phyloP scores from a whole-genome alignment of 1,284 basidiomycete species.

The Wolfiporia cocos region DNA sequence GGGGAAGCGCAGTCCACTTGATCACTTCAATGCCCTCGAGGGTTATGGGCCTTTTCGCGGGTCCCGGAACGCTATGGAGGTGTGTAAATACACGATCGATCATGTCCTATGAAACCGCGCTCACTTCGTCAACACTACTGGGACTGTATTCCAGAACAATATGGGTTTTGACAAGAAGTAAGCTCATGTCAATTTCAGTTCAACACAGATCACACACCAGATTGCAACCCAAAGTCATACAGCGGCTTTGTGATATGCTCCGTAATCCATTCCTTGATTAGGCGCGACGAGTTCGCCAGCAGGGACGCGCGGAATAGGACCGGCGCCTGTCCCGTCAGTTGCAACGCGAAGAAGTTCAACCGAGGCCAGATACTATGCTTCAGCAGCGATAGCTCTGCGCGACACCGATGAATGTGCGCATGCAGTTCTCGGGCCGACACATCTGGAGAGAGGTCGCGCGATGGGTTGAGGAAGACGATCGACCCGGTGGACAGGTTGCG shows the following conservation, averaged over 20 bases:
- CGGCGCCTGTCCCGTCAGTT: constrained; percentile 22
- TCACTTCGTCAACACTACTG: constrained; percentile 22
- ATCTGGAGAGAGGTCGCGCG: constrained; percentile 6
- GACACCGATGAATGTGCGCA: constrained; percentile 21
- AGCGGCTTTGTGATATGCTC: constrained; percentile 19
- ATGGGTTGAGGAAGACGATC: constrained; percentile 19
- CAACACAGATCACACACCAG: constrained; percentile 12
- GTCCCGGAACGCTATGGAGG: constrained; percentile 25
- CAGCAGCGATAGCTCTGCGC: constrained; percentile 21
- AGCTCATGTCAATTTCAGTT: background rate
- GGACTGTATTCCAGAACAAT: constrained; percentile 8
- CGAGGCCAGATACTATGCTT: constrained; percentile 24
- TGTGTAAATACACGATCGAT: too few species aligned
- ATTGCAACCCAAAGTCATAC: constrained; percentile 14
- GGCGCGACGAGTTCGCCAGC: constrained; percentile 12
- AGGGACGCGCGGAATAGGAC: constrained; percentile 20
- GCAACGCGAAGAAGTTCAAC: constrained; percentile 19
- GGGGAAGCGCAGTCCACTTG: constrained; percentile 25
- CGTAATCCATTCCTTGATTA: constrained; percentile 14
- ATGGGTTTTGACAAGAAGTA: background rate
- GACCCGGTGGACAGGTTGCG: constrained; percentile 22
- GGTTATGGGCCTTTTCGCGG: constrained; percentile 19
- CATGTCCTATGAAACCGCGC: too few species aligned
- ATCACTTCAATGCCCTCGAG: constrained; percentile 22
- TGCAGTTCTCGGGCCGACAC: constrained; percentile 14